Evolutionary conservation across 106 monocot species (phyloP).

Genomic region (Amphibolis antarctica): DNA sequence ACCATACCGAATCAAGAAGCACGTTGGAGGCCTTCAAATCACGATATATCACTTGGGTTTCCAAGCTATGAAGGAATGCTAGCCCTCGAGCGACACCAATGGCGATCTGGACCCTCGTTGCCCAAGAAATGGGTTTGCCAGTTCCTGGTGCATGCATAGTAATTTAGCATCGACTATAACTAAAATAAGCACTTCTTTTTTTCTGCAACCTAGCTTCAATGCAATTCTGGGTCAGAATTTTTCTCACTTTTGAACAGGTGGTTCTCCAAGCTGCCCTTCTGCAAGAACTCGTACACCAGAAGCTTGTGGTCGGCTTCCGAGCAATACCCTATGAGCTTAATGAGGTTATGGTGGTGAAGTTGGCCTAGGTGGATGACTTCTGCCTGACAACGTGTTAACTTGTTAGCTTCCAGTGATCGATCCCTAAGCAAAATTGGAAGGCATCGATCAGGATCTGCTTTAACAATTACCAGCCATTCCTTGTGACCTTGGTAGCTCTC

Average conservation of each 20-base stretch:
- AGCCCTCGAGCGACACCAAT: constrained; percentile 76
- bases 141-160: constrained; percentile 22
- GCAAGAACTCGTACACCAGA: constrained; percentile 91
- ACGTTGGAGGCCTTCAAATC: constrained; percentile 87
- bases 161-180: not conserved
- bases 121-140: constrained; percentile 57
- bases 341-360: constrained; percentile 74
- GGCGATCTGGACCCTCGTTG: constrained; percentile 52
- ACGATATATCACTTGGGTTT: constrained; percentile 71
- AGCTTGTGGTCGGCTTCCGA: constrained; percentile 63
- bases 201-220: not conserved
- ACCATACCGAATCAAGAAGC: constrained; percentile 69
- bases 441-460: not conserved
- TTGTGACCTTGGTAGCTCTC: constrained; percentile 92
- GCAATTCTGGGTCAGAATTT: not conserved
- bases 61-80: constrained; percentile 51
- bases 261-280: constrained; percentile 80
- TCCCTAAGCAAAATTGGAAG: not conserved
- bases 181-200: not conserved
- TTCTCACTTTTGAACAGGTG: constrained; percentile 63
- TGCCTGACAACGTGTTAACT: constrained; percentile 24
- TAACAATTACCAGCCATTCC: constrained; percentile 68
- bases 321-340: constrained; percentile 85
- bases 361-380: constrained; percentile 81
- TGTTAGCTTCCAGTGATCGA: not conserved